Conservation (phyloP, 768 basidiomycete species). For the Pleurotus citrinopileatus region DNA sequence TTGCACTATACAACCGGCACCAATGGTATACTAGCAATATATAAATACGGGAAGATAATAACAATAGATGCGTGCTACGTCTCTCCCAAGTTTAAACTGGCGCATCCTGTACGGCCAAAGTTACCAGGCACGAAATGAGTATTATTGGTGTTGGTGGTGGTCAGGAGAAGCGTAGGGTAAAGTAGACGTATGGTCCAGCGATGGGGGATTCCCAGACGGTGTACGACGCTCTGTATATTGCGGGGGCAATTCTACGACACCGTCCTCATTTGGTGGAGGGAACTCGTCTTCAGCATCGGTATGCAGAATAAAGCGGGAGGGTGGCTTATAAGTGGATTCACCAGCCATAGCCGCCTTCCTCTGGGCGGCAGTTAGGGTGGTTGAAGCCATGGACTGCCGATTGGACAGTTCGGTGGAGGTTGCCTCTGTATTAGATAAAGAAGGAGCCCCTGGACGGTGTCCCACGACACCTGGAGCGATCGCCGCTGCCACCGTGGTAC, state of each 20-base stretch:
- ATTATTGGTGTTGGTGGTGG: background rate
- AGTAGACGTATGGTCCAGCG: too few species aligned
- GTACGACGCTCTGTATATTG: slow-evolving; percentile 13
- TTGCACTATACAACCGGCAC: slow-evolving; percentile 4
- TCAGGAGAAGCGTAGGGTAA: background rate
- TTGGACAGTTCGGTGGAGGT: slow-evolving; percentile 1
- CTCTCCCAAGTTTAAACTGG: background rate
- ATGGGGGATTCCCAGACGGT: background rate
- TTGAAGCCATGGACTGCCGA: slow-evolving; percentile 11
- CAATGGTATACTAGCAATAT: slow-evolving; percentile 8
- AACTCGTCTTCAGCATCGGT: slow-evolving; percentile 15
- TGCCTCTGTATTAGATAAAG: slow-evolving; percentile 1
- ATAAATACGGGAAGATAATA: background rate
- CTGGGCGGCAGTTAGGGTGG: slow-evolving; percentile 35
- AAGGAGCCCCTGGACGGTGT: background rate
- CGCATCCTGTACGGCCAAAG: slow-evolving; percentile 3
- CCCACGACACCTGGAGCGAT: background rate
- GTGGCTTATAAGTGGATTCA: slow-evolving; percentile 28
- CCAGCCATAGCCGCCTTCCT: slow-evolving; percentile 60
- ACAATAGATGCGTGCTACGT: background rate
- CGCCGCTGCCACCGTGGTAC: background rate
- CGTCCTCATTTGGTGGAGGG: slow-evolving; percentile 11
- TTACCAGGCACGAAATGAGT: too few species aligned
- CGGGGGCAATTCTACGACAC: slow-evolving; percentile 14
- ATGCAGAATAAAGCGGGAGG: slow-evolving; percentile 14